These are phyloP conservation scores for Pichia gijzeniarum DNA, from an alignment of 805 yeast genomes.

Conservation along the genomic window DNA sequence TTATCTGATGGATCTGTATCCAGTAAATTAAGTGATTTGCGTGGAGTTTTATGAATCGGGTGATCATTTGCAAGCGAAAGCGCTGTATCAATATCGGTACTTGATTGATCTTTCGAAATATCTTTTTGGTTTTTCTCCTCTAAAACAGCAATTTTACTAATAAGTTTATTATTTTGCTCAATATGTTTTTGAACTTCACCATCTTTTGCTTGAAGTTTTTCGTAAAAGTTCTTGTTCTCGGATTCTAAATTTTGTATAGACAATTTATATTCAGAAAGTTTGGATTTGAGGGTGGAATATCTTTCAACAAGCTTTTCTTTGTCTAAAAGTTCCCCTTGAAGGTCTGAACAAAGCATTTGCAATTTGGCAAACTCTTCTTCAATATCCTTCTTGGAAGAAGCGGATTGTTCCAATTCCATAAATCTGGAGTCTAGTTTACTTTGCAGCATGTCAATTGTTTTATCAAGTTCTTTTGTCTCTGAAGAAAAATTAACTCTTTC, in stretches of 20 bases:
- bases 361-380: constrained; percentile 8
- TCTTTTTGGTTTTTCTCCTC: not conserved
- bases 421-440: not conserved
- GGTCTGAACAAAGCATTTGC: constrained; percentile 7
- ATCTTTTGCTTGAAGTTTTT: not conserved
- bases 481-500: not conserved
- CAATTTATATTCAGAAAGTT: not conserved
- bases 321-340: constrained; percentile 4
- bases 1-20: constrained; percentile 11
- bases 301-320: constrained; percentile 1
- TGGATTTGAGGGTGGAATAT: constrained; percentile 4
- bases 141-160: not conserved
- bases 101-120: not conserved
- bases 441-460: not conserved
- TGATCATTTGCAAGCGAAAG: not conserved
- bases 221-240: not conserved
- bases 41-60: constrained; percentile 5
- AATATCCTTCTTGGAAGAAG: not conserved
- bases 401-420: not conserved
- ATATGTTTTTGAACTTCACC: not conserved
- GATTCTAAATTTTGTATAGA: not conserved
- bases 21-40: constrained; percentile 5
- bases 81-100: not conserved
- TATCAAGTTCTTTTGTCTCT: not conserved
- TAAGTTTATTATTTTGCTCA: not conserved